Conservation (phyloP, 73 alveolate genomes). For the Uronychia setigera region DNA sequence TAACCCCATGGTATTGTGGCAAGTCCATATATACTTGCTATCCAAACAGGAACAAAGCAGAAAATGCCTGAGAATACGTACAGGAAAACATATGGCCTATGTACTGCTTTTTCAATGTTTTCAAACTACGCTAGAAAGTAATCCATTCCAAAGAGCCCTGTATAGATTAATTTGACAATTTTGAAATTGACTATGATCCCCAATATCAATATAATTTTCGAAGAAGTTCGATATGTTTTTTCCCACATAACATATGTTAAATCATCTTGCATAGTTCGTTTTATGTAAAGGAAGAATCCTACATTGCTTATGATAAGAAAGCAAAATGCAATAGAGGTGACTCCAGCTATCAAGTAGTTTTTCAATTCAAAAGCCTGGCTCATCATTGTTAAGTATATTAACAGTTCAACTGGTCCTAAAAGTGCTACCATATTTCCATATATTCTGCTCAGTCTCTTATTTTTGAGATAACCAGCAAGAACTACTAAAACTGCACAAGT, state of each 20-base stretch:
- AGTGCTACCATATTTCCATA: constrained; percentile 27
- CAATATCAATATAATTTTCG: constrained; percentile 12
- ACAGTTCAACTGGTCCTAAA: constrained; percentile 19
- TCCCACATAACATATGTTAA: constrained; percentile 11
- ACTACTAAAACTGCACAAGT: constrained; percentile 17
- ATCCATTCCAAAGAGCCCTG: constrained; percentile 43
- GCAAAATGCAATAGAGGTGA: constrained; percentile 13
- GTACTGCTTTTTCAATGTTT: constrained; percentile 11
- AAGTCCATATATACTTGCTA: constrained; percentile 27
- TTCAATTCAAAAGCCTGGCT: constrained; percentile 31
- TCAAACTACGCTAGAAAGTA: constrained; percentile 33
- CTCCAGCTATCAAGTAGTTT: constrained; percentile 16
- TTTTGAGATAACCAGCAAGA: constrained; percentile 31
- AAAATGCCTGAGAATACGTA: constrained; percentile 30
- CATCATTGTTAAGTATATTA: constrained; percentile 12
- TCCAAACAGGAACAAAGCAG: constrained; percentile 30
- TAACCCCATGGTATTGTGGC: constrained; percentile 54
- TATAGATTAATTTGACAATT: constrained; percentile 16
- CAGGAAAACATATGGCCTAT: constrained; percentile 42
- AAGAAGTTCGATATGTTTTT: constrained; percentile 12
- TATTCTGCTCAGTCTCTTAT: constrained; percentile 12
- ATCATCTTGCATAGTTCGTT: constrained; percentile 5
- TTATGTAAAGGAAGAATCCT: constrained; percentile 30
- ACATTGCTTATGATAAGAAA: constrained; percentile 33
- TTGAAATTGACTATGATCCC: constrained; percentile 22